These are phyloP conservation scores for Colletotrichum acutatum DNA, from an alignment of 2,329 filamentous ascomycete species.

Conservation along the genomic window DNA sequence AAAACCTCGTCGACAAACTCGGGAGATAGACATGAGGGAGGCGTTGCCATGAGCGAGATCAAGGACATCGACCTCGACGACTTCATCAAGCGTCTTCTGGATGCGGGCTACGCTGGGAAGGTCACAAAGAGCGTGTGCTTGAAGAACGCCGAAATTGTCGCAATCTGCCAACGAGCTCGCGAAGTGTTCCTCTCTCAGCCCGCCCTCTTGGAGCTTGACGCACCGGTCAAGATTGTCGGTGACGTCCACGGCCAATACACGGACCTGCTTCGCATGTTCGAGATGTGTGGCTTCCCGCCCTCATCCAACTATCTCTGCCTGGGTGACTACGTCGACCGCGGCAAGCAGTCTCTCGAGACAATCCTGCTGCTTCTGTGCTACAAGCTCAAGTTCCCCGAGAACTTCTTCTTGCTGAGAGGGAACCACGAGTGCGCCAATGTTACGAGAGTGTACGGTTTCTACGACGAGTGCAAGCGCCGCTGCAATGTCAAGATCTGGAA, in stretches of 20 bases:
- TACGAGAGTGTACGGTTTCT: constrained; percentile 95
- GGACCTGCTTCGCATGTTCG: constrained; percentile 95
- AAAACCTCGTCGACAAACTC: constrained; percentile 38
- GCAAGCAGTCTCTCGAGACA: constrained; percentile 95
- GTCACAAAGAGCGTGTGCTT: constrained; percentile 97
- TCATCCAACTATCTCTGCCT: constrained; percentile 93
- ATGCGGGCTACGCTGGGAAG: constrained; percentile 95
- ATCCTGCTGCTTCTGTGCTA: constrained; percentile 94
- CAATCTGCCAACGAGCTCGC: constrained; percentile 88
- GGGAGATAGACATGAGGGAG: constrained; percentile 58
- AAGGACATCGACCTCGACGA: constrained; percentile 96
- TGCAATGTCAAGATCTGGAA: constrained; percentile 99
- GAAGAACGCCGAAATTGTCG: constrained; percentile 96
- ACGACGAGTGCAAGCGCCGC: constrained; percentile 96
- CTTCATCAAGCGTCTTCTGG: constrained; percentile 93
- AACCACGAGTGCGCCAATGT: constrained; percentile 99
- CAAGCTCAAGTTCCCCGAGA: constrained; percentile 96
- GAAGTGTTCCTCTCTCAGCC: constrained; percentile 94
- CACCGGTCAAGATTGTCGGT: constrained; percentile 97
- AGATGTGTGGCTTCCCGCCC: constrained; percentile 98
- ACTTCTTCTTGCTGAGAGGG: constrained; percentile 93
- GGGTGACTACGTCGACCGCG: constrained; percentile 95
- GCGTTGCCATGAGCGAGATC: constrained; percentile 87
- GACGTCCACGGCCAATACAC: constrained; percentile 98
- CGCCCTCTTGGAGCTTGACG: constrained; percentile 88